A percentile compares a stretch with the other conserved stretches of the same genome.
Conservation (phyloP, 163 green algal genomes). For the Picocystis sp. region DNA sequence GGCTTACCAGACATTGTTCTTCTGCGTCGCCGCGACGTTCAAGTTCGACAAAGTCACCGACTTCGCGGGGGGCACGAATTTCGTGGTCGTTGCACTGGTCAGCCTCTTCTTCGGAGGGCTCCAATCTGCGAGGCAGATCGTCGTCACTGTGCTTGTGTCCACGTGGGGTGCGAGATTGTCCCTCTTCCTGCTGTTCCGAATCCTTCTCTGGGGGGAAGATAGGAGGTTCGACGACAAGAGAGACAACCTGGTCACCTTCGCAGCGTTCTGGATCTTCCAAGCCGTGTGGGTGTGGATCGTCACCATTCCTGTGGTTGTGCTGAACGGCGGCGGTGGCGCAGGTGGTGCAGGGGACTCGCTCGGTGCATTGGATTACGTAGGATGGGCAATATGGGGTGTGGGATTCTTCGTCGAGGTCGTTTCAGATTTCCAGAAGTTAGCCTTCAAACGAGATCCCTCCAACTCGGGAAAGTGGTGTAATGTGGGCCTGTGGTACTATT, state of each 20-base stretch:
- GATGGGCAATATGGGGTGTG: constrained; percentile 20
- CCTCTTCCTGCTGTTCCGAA: constrained; percentile 17
- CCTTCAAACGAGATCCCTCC: constrained; percentile 11
- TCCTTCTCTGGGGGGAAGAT: constrained; percentile 19
- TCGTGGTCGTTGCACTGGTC: constrained; percentile 20
- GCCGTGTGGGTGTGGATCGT: constrained; percentile 22
- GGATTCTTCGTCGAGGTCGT: constrained; percentile 17
- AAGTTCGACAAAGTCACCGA: constrained; percentile 28
- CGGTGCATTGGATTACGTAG: constrained; percentile 12
- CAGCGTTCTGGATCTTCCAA: constrained; percentile 23
- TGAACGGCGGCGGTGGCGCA: constrained; percentile 11
- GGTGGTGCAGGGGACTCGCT: no score
- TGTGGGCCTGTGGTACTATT: constrained; percentile 19
- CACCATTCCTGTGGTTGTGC: constrained; percentile 15
- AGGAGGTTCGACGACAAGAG: constrained; percentile 17
- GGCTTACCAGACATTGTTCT: constrained; percentile 18
- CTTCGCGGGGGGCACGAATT: constrained; percentile 23
- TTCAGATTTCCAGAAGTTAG: constrained; percentile 23
- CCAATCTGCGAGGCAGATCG: constrained; percentile 5
- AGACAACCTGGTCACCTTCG: constrained; percentile 15
- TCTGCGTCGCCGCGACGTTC: constrained; percentile 14
- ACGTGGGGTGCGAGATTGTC: constrained; percentile 18
- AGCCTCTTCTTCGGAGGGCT: constrained; percentile 13
- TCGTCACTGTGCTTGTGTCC: constrained; percentile 13
- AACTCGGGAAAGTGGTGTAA: constrained; percentile 21